Evolutionary conservation across 805 yeast species (phyloP).

Genomic region (Spathaspora hagerdaliae): DNA sequence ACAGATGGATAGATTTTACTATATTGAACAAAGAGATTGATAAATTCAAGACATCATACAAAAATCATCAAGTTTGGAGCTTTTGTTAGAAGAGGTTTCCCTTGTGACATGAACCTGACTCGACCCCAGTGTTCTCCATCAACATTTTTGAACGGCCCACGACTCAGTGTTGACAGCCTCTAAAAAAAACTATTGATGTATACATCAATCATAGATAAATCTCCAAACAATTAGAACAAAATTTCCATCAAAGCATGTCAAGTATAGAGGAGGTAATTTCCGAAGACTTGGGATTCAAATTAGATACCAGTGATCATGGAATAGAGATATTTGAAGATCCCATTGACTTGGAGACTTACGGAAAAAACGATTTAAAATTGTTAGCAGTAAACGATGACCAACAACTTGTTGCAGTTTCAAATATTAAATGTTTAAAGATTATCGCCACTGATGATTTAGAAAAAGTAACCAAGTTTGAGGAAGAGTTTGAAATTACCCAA

Average conservation of each 20-base stretch:
- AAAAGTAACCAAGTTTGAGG: background rate
- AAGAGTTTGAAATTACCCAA: constrained; percentile 12
- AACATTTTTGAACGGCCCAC: no score
- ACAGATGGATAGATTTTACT: no score
- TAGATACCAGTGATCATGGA: constrained; percentile 24
- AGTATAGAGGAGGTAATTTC: constrained; percentile 14
- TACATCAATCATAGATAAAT: no score
- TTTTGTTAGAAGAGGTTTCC: no score
- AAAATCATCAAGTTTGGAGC: no score
- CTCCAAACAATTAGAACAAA: no score
- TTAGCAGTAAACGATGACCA: constrained; percentile 24
- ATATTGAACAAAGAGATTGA: no score
- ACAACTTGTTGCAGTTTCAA: constrained; percentile 29
- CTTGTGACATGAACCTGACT: no score
- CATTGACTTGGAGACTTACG: constrained; percentile 17
- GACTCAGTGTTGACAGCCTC: no score
- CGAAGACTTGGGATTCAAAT: constrained; percentile 36
- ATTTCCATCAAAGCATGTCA: background rate
- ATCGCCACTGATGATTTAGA: constrained; percentile 11
- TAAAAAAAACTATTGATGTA: no score
- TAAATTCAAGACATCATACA: no score
- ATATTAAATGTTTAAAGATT: constrained; percentile 19
- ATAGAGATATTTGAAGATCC: constrained; percentile 18
- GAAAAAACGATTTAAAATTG: constrained; percentile 16
- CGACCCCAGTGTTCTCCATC: no score